Evolutionary conservation across 352 stramenopile species (phyloP), one percentile per base, ranked within the genome.

Genomic region (Phytopythium cucurbitacearum): DNA sequence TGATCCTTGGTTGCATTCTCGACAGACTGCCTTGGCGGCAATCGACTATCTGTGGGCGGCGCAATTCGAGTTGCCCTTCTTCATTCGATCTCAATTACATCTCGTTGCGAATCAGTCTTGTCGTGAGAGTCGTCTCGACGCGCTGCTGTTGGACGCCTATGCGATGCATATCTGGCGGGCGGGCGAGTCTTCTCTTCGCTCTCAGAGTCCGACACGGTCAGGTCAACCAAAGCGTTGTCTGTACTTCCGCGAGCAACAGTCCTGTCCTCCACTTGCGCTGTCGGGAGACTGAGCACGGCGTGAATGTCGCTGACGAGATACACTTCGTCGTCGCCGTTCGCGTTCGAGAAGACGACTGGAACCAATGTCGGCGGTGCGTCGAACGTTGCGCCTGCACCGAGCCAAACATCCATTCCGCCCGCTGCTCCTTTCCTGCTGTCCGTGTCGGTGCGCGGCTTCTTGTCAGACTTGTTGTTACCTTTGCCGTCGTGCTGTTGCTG

Each of bases 261-360:
- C 21, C 21, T 28, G 21, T 28, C 21, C 21, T 28, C 21, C 21
- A 28, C 21, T 28, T 28, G n/a, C 5, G 35, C 28, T 7, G 35
- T 49, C 46, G 46, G 34, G 33, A 35, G 13, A 53, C 69, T 62
- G 43, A 82, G 62, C 8, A 87, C 57, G 4, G 67, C 78, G 54
- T 69, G 57, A 10, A 85, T 55, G 36, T 84, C 75, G 7, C 73
- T 69, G 10, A 76, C 73, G 10, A 89, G 49, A 15, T 67, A 80
- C 38, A 74, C 75, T 4, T 69, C 72, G 11, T 71, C 67, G 13
- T 80, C 59, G 7, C 48, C 48, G 11, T 79, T 59, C 42, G 54
- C 60, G 15, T 57, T 59, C 37, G 69, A 57, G 33, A 78, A 56
- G 46, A 80, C 58, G 7, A 74, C 64, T 9, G 72, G 48, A 45